Evolutionary conservation across 805 yeast species (phyloP), one percentile per base, ranked within the genome.

Genomic region (Teunomyces funiuensis): DNA sequence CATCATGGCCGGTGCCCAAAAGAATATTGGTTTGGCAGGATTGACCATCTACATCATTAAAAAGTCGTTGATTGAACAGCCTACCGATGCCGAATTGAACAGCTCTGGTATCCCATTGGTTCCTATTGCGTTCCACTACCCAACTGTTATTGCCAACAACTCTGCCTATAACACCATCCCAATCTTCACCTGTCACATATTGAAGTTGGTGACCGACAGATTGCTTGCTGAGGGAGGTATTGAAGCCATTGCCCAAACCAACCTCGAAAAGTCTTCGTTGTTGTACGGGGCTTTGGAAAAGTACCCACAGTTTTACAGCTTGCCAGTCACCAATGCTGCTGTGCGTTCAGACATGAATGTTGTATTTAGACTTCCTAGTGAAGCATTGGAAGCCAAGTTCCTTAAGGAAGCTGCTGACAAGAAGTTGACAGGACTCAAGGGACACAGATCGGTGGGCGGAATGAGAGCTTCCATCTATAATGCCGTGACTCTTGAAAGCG

Each of bases 1-100:
- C 19, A 83, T 93, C 47, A 82, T 90, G 79, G 99, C 97, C 14
- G 99, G 99, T 48, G 99, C 98, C 19, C 99, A 93, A 69, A 93
- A 93, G 68, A 93, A 93, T 63, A 88, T 93, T 58, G 99, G 99
- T 41, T 71, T 93, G 58, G 97, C 99, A 7, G 99, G 99, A 28
- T 79, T 93, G 50, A 85, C 97, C 11, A 75, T 93, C 47, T 91
- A 89, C 63, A 91, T 93, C 55, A 83, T 90, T 65, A 88, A 87
- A 66, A 91, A 89, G 62, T 58, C 82, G 1, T 74, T 93, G 41
- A 66, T 93, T 19, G 85, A 81, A 19, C 80, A 80, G 49, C 80
- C 88, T 3, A 52, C 79, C 2, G 86, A 80, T 49, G 83, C 70
- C 1, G 82, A 80, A 51, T 71, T 89, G 53, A 70, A 61, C 33